phyloP scores from a whole-genome alignment of 139 green algal species.

The Coelastrella sp. region DNA sequence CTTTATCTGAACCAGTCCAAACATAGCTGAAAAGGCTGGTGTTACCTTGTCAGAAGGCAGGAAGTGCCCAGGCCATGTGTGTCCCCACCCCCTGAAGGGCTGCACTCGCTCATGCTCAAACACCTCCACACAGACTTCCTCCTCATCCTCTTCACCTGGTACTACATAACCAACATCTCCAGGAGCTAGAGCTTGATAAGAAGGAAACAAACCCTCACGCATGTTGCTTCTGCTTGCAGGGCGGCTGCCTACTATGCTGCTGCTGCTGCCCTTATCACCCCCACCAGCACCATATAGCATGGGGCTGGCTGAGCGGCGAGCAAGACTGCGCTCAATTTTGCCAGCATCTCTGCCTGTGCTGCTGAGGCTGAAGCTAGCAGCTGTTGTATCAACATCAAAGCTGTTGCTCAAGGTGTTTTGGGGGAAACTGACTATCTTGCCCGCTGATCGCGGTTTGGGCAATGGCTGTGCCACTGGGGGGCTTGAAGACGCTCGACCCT shows the following conservation, averaged over 20 bases:
- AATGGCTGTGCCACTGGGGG: too few relatives aligned
- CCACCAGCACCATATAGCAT: not conserved
- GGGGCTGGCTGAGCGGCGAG: slow-evolving; percentile 16
- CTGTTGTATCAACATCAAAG: not conserved
- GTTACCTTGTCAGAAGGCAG: slow-evolving; percentile 81
- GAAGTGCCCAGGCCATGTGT: slow-evolving; percentile 90
- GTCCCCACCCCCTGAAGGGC: slow-evolving; percentile 87
- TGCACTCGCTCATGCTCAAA: slow-evolving; percentile 93
- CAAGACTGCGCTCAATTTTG: not conserved
- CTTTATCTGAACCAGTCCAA: too few relatives aligned
- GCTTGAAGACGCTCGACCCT: too few relatives aligned
- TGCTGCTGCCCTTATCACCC: not conserved
- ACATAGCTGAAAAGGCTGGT: too few relatives aligned
- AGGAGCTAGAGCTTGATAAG: not conserved
- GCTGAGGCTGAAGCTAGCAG: slow-evolving; percentile 13
- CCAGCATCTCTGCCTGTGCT: slow-evolving; percentile 10
- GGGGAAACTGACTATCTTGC: slow-evolving; percentile 1
- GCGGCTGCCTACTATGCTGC: not conserved
- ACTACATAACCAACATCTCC: not conserved
- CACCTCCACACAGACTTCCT: slow-evolving; percentile 61
- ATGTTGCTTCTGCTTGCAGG: not conserved
- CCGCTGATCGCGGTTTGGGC: not conserved
- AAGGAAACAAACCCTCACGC: not conserved
- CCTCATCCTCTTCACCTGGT: slow-evolving; percentile 35
- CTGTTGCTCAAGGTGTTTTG: not conserved